Evolutionary conservation across 2,329 filamentous ascomycete species (phyloP).

Genomic region (Phialemonium atrogriseum): DNA sequence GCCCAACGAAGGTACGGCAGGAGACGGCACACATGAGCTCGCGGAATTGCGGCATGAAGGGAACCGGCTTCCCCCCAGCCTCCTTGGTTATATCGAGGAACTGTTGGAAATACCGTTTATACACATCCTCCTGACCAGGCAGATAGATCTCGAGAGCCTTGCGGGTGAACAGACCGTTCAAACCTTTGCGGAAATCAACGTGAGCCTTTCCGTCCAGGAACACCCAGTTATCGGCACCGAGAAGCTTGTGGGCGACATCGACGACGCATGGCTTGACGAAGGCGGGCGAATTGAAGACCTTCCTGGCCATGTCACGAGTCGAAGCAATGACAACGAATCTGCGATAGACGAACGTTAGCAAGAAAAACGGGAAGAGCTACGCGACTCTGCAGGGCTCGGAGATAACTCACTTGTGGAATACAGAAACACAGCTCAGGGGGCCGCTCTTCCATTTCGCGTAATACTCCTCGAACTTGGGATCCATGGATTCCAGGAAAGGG

Average conservation of each 20-base stretch:
- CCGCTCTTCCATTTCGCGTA: constrained; percentile 87
- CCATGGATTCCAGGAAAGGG: constrained; percentile 87
- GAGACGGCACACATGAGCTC: constrained; percentile 93
- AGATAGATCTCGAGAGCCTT: constrained; percentile 82
- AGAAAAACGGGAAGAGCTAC: constrained; percentile 1
- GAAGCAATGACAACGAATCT: constrained; percentile 97
- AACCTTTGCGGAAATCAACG: constrained; percentile 92
- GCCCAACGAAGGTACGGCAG: constrained; percentile 91
- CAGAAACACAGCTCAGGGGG: constrained; percentile 89
- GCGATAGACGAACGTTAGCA: constrained; percentile 7
- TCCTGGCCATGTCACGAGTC: constrained; percentile 88
- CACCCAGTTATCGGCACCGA: constrained; percentile 90
- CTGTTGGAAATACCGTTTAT: constrained; percentile 74
- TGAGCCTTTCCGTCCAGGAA: constrained; percentile 93
- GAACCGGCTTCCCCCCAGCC: constrained; percentile 62
- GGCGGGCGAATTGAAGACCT: constrained; percentile 87
- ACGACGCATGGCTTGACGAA: constrained; percentile 97
- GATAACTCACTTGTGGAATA: constrained; percentile 86
- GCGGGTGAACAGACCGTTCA: constrained; percentile 91
- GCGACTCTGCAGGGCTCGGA: background rate
- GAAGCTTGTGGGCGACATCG: constrained; percentile 85
- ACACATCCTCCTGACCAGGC: constrained; percentile 86
- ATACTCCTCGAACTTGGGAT: constrained; percentile 89
- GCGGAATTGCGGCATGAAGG: constrained; percentile 88
- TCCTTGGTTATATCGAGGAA: constrained; percentile 71